A percentile compares a stretch with the other conserved stretches of the same genome.
Evolutionary conservation across 176 grass and related monocot species (phyloP).

Genomic region (Poa annua): DNA sequence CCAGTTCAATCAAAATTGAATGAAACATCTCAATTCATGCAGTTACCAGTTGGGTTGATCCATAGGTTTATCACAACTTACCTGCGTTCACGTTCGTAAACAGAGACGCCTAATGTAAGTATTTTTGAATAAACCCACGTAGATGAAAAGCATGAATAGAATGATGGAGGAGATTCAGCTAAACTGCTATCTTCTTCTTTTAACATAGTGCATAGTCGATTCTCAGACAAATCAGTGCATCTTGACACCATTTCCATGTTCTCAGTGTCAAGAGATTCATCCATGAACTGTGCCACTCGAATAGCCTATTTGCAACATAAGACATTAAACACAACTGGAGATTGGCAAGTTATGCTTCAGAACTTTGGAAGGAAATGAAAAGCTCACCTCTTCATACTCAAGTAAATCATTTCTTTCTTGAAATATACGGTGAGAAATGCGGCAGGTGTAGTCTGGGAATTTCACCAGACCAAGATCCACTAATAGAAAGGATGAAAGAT

Average conservation of each 20-base stretch:
- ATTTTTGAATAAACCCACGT: constrained; percentile 85
- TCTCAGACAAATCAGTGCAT: constrained; percentile 79
- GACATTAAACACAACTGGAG: constrained; percentile 6
- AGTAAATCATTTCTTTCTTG: constrained; percentile 64
- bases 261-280: constrained; percentile 80
- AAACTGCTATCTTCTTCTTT: constrained; percentile 46
- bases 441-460: constrained; percentile 76
- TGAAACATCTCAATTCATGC: background rate
- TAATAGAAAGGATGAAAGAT: constrained; percentile 89
- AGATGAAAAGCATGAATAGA: constrained; percentile 81
- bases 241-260: constrained; percentile 76
- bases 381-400: constrained; percentile 79
- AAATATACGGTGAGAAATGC: constrained; percentile 67
- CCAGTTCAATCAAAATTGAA: constrained; percentile 24
- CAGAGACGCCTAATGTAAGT: constrained; percentile 79
- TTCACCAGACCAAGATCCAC: constrained; percentile 86
- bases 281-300: constrained; percentile 85
- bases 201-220: constrained; percentile 45
- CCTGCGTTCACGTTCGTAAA: constrained; percentile 79
- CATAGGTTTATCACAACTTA: constrained; percentile 38
- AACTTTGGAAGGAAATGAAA: constrained; percentile 21
- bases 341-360: constrained; percentile 30
- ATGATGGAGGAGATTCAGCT: constrained; percentile 52
- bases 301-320: constrained; percentile 69
- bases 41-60: background rate